phyloP scores from a whole-genome alignment of 768 basidiomycete species.

The Psilocybe tampanensis region DNA sequence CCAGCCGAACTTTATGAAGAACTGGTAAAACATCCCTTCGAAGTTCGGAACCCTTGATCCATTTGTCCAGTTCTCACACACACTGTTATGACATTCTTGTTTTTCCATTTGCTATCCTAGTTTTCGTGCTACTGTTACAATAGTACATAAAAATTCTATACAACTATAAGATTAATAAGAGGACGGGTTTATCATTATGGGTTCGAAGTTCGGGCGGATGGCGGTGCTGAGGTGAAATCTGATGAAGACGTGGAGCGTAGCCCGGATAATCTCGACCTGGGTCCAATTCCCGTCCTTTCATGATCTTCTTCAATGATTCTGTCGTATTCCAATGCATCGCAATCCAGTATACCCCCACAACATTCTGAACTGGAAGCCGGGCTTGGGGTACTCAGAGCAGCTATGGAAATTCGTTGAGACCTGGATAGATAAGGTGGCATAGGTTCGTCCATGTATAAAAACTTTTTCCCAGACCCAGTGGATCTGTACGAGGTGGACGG shows the following conservation, averaged over 20 bases:
- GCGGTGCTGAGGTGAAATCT: conserved; percentile 11
- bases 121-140: conserved; percentile 10
- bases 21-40: conserved; percentile 86
- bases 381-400: conserved; percentile 10
- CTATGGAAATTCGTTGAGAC: conserved; percentile 7
- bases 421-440: conserved; percentile 22
- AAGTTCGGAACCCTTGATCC: conserved; percentile 35
- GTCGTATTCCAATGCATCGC: conserved; percentile 39
- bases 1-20: conserved; percentile 87
- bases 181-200: neutral
- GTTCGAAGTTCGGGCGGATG: neutral
- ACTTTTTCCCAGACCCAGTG: conserved; percentile 25
- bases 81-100: neutral
- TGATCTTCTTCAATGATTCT: conserved; percentile 34
- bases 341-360: conserved; percentile 54
- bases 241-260: conserved; percentile 29
- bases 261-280: conserved; percentile 25
- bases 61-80: neutral
- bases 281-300: conserved; percentile 16
- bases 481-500: neutral
- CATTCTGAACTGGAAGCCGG: conserved; percentile 35
- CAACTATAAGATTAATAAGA: neutral
- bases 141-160: conserved; percentile 7
- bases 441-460: conserved; percentile 31
- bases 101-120: conserved; percentile 17